phyloP scores from a whole-genome alignment of 805 yeast species.

The Ogataea glucozyma region DNA sequence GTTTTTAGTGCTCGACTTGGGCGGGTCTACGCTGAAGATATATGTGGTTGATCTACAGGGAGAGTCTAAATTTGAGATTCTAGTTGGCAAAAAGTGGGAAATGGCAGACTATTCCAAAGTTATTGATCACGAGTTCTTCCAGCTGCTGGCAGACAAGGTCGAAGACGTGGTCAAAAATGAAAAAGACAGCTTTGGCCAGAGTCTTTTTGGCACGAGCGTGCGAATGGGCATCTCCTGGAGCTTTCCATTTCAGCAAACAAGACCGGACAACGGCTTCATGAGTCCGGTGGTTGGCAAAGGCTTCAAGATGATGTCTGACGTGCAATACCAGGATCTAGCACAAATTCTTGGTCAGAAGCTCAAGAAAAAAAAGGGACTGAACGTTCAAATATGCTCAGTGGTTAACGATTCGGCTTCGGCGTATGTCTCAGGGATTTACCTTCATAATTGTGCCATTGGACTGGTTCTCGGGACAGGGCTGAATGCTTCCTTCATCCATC shows the following conservation, averaged over 20 bases:
- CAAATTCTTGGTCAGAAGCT: constrained; percentile 39
- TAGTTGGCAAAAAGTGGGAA: constrained; percentile 37
- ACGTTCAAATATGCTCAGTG: constrained; percentile 44
- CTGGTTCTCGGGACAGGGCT: constrained; percentile 71
- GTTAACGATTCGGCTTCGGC: constrained; percentile 69
- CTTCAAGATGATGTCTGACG: constrained; percentile 45
- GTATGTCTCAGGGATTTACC: constrained; percentile 49
- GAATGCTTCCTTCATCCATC: constrained; percentile 49
- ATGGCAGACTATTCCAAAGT: constrained; percentile 41
- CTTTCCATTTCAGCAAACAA: constrained; percentile 49
- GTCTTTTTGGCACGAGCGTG: constrained; percentile 19
- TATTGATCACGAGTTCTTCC: constrained; percentile 45
- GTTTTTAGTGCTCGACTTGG: constrained; percentile 52
- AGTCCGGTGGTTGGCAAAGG: constrained; percentile 60
- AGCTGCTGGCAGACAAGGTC: constrained; percentile 41
- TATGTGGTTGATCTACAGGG: constrained; percentile 26
- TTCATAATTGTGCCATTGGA: constrained; percentile 44
- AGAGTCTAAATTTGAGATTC: constrained; percentile 9
- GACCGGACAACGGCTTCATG: constrained; percentile 47
- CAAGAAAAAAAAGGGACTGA: constrained; percentile 31
- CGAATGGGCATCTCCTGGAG: constrained; percentile 56
- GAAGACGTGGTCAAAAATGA: constrained; percentile 27
- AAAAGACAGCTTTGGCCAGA: background rate
- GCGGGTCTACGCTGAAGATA: constrained; percentile 55
- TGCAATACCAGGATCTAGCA: constrained; percentile 44